These are phyloP conservation scores for Auriscalpium orientale DNA, from an alignment of 768 basidiomycete genomes.

Conservation along the genomic window DNA sequence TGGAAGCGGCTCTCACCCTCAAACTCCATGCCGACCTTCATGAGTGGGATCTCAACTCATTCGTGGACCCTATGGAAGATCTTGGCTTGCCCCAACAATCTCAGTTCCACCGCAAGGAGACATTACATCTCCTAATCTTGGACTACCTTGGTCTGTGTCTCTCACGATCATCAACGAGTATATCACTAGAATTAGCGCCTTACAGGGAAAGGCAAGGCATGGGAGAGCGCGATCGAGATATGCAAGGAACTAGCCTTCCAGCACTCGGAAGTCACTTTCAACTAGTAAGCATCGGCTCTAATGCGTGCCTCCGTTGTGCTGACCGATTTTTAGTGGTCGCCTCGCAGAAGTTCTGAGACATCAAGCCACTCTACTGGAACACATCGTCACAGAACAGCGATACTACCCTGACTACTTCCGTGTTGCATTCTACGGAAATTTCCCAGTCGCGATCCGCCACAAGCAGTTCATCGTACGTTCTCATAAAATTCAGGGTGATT, in stretches of 20 bases:
- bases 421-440: conserved; percentile 89
- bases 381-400: conserved; percentile 75
- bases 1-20: conserved; percentile 88
- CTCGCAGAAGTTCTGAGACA: conserved; percentile 81
- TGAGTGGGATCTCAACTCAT: conserved; percentile 78
- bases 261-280: conserved; percentile 84
- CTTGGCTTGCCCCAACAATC: conserved; percentile 87
- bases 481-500: background rate
- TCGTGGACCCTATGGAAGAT: conserved; percentile 84
- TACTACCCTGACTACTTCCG: conserved; percentile 92
- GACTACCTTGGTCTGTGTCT: conserved; percentile 72
- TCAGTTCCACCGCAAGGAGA: conserved; percentile 91
- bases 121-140: conserved; percentile 83
- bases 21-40: conserved; percentile 92
- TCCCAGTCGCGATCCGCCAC: conserved; percentile 75
- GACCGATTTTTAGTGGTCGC: conserved; percentile 43
- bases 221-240: conserved; percentile 89
- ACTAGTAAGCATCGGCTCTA: conserved; percentile 53
- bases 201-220: conserved; percentile 92
- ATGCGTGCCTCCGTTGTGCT: background rate
- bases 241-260: conserved; percentile 88
- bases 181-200: background rate
- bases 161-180: background rate
- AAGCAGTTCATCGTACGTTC: conserved; percentile 82
- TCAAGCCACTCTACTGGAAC: conserved; percentile 81